Evolutionary conservation across 2,329 filamentous ascomycete genomes (phyloP), one percentile per base, ranked within the genome.

Genomic region (Coniella vitis): DNA sequence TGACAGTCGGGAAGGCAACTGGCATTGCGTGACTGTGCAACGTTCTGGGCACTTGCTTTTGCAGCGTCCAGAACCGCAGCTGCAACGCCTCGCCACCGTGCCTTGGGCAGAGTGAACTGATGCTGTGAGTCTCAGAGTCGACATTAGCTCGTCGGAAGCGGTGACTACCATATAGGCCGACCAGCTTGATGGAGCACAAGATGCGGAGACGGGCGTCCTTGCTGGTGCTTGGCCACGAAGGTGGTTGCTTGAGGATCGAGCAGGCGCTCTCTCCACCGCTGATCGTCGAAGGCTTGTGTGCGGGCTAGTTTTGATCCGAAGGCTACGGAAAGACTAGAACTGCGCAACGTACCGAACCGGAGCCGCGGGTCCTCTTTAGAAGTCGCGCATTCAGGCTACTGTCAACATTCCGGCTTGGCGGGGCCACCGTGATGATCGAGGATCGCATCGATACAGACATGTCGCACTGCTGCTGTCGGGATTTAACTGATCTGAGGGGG

Each of bases 301-400:
- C 64, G 58, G 22, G 56, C 60, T 48, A 67, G 64, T 3, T 60
- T 69, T 17, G 69, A 69, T 4, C 63, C 62, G 51, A 70, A 70
- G 17, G 63, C 61, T 61, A 59, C 52, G 53, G 14, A 60, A 50
- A 17, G 1, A 57, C 49, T 10, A 58, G 39, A 12, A 61, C 57
- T 45, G 59, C 48, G 40, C 45, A 31, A 31, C n/a, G 41, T 21
- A n/a, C 29, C 9, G 19, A 22, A 34, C 4, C 38, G 2, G 25
- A 16, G 20, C 29, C n/a, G 21, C 29, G 12, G 13, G 38, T 25
- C 22, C 13, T 25, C 21, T 39, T 10, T 12, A 10, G 29, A 29
- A 21, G 38, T 25, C 21, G n/a, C n/a, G n/a, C n/a, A n/a, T n/a
- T n/a, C n/a, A n/a, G n/a, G n/a, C n/a, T n/a, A n/a, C n/a, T n/a